These are phyloP conservation scores for Stagonosporopsis rhizophila DNA, from an alignment of 2,329 filamentous ascomycete genomes.

Conservation along the genomic window DNA sequence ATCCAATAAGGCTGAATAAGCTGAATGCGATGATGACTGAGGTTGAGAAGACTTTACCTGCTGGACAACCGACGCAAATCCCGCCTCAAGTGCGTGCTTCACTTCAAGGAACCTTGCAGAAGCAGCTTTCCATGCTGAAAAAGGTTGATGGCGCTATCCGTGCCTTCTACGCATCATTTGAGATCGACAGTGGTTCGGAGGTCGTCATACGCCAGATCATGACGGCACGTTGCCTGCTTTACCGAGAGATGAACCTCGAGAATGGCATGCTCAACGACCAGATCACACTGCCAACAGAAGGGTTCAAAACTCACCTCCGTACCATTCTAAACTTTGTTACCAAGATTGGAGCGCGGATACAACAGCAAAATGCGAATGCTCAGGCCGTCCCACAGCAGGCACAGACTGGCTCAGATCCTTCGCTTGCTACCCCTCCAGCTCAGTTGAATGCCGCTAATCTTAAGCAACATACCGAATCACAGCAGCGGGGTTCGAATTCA, in stretches of 20 bases:
- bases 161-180: conserved; percentile 39
- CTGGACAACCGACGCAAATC: conserved; percentile 32
- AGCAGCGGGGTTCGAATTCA: conserved; percentile 58
- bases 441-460: conserved; percentile 49
- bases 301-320: conserved; percentile 36
- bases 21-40: conserved; percentile 40
- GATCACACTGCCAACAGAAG: conserved; percentile 37
- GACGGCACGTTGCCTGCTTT: conserved; percentile 32
- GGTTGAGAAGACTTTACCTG: conserved; percentile 35
- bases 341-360: conserved; percentile 36
- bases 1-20: conserved; percentile 37
- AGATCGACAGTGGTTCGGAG: conserved; percentile 33
- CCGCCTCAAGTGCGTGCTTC: conserved; percentile 28
- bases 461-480: conserved; percentile 52
- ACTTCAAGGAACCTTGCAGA: conserved; percentile 38
- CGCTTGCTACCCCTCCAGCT: conserved; percentile 22
- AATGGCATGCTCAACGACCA: conserved; percentile 40
- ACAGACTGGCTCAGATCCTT: conserved; percentile 21
- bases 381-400: conserved; percentile 24
- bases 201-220: conserved; percentile 37
- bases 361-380: conserved; percentile 27
- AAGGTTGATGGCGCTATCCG: conserved; percentile 43
- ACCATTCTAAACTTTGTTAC: conserved; percentile 37
- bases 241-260: conserved; percentile 38
- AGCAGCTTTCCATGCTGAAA: conserved; percentile 35